Evolutionary conservation across 768 basidiomycete genomes (phyloP), one percentile per base, ranked within the genome.

Genomic region (Boletellus emodensis): DNA sequence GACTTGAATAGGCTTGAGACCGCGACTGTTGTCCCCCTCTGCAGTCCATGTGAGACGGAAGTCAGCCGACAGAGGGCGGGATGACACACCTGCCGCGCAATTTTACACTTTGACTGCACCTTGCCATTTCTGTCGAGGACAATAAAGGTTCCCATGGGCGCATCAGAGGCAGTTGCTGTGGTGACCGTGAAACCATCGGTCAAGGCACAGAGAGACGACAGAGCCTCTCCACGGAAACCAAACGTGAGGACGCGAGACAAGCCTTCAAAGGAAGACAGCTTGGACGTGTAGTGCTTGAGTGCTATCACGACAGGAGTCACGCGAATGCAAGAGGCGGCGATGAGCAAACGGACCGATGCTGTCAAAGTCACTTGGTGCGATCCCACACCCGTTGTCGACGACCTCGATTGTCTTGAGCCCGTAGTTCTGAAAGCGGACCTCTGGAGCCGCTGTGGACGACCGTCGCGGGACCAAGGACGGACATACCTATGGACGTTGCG

Each of bases 141-240:
- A n/a, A 99, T 72, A 18, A 80, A 70, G 5, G 84, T 82, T 2
- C 93, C 96, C 73, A 88, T 82, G 0, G 94, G 93, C 1, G 85
- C 79, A 3, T 82, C 83, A 15, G 43, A 34, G 49, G 43, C 22
- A 0, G 49, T 44, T 50, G 49, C 43, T 50, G 49, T 50, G 8
- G 43, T 44, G 37, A 44, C 38, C 4, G 43, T 50, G n/a, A 50
- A 34, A 7, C 49, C 49, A 47, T 88, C 84, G 44, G 83, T 80
- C 1, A 96, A 70, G 1, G 90, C 90, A 62, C 94, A 99, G 0
- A 99, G 76, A 3, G 95, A 94, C 7, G 93, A 92, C 0, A 99
- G 74, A 0, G 96, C 96, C 70, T 99, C 96, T 14, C 96, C 96
- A 34, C 96, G 81, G 63, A 98, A 98, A 0, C 95, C 95, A 65